Percentiles rank a stretch among this genome's conserved stretches.
These are phyloP conservation scores for Niveomyces coronatus DNA, from an alignment of 2,329 filamentous ascomycete species.

Conservation along the genomic window DNA sequence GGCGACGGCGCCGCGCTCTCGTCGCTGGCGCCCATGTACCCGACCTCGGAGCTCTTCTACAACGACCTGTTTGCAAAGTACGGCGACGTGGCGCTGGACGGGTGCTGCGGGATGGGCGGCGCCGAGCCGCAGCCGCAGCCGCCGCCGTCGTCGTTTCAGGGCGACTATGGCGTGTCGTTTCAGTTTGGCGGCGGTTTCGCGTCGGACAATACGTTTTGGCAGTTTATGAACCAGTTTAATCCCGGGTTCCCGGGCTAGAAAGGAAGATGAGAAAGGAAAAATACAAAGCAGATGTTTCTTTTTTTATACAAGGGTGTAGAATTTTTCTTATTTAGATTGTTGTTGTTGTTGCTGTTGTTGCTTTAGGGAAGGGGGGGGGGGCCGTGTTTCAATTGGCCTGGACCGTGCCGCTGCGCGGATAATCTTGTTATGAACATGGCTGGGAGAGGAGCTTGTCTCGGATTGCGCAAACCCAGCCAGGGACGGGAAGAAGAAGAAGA, in stretches of 20 bases:
- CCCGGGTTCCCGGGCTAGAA: not conserved
- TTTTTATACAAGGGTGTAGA: too few species aligned
- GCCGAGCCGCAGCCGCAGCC: conserved; percentile 12
- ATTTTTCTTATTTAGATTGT: too few species aligned
- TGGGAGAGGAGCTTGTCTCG: too few species aligned
- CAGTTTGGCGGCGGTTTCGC: conserved; percentile 46
- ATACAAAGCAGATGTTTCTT: not conserved
- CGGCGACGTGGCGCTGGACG: conserved; percentile 13
- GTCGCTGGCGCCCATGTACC: conserved; percentile 43
- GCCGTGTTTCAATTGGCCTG: too few species aligned
- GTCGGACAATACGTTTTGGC: conserved; percentile 43
- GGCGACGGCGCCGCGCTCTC: conserved; percentile 23
- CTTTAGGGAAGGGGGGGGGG: too few species aligned
- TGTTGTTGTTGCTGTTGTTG: not conserved
- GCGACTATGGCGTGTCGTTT: conserved; percentile 21
- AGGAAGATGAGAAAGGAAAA: not conserved
- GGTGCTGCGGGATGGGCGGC: not conserved
- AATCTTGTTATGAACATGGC: too few species aligned
- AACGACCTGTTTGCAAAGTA: conserved; percentile 41
- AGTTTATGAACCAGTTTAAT: conserved; percentile 33
- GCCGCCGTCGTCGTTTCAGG: conserved; percentile 11
- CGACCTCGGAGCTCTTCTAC: conserved; percentile 46
- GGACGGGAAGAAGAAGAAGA: too few species aligned
- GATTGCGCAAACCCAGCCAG: too few species aligned
- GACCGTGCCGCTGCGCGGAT: too few species aligned